These are phyloP conservation scores for Xylogone sp. DNA, from an alignment of 2,329 filamentous ascomycete species.

Conservation along the genomic window DNA sequence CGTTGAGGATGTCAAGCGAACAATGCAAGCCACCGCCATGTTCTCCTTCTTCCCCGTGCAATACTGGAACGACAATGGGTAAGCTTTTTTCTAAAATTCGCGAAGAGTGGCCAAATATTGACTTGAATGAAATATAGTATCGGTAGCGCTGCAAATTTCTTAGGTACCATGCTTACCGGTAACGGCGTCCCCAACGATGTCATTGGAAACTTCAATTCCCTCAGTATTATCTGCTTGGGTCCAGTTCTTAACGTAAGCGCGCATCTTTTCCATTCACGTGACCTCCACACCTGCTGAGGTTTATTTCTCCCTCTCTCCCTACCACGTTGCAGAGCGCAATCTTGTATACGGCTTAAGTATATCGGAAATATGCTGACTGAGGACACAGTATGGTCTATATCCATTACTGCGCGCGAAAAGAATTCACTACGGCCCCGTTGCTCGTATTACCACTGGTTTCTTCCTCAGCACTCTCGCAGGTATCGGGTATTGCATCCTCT, in stretches of 20 bases:
- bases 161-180: conserved; percentile 69
- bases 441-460: conserved; percentile 69
- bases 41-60: conserved; percentile 51
- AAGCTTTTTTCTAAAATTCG: conserved; percentile 28
- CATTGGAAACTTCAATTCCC: conserved; percentile 72
- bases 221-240: conserved; percentile 70
- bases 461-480: conserved; percentile 53
- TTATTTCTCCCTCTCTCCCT: too few species aligned
- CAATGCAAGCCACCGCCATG: conserved; percentile 63
- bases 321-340: too few species aligned
- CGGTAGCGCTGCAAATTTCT: conserved; percentile 78
- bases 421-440: conserved; percentile 68
- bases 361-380: background rate
- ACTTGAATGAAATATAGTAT: conserved; percentile 40
- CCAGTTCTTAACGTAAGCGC: conserved; percentile 54
- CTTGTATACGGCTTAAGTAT: too few species aligned
- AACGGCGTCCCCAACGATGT: conserved; percentile 73
- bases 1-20: conserved; percentile 70
- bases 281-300: too few species aligned
- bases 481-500: conserved; percentile 58
- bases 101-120: conserved; percentile 41
- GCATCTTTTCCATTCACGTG: too few species aligned
- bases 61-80: conserved; percentile 21
- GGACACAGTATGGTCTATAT: conserved; percentile 49
- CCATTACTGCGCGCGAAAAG: conserved; percentile 58